phyloP scores from a whole-genome alignment of 176 grass and related monocot genomes.

The Phoenix roebelenii region DNA sequence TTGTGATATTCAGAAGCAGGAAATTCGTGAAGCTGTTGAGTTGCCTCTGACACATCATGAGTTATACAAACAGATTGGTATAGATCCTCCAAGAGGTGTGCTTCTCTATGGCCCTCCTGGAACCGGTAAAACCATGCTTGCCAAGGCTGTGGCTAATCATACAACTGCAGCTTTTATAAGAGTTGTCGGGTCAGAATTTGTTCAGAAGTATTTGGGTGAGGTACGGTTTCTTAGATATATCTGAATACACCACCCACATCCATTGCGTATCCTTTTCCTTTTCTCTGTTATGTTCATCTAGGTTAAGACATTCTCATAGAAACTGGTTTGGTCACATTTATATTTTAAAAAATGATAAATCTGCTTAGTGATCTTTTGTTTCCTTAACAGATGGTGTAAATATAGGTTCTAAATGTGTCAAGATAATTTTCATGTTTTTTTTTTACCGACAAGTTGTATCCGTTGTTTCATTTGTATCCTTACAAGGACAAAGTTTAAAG shows the following conservation, averaged over 20 bases:
- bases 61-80: slow-evolving; percentile 97
- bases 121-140: slow-evolving; percentile 97
- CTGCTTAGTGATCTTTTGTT: no score
- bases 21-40: slow-evolving; percentile 93
- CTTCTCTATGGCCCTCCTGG: slow-evolving; percentile 89
- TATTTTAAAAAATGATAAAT: no score
- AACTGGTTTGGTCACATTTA: no score
- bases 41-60: slow-evolving; percentile 88
- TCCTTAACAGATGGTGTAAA: no score
- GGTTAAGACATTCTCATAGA: background rate
- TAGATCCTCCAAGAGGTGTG: slow-evolving; percentile 90
- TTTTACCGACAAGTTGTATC: no score
- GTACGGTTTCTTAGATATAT: slow-evolving; percentile 15
- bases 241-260: background rate
- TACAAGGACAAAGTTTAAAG: no score
- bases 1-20: slow-evolving; percentile 97
- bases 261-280: background rate
- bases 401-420: no score
- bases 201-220: slow-evolving; percentile 97
- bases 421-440: no score
- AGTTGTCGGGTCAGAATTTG: slow-evolving; percentile 93
- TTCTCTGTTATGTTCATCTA: background rate
- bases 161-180: slow-evolving; percentile 93
- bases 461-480: no score
- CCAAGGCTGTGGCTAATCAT: slow-evolving; percentile 87